Evolutionary conservation across 1,284 basidiomycete species (phyloP), one percentile per base, ranked within the genome.

Genomic region (Ustilago crameri): DNA sequence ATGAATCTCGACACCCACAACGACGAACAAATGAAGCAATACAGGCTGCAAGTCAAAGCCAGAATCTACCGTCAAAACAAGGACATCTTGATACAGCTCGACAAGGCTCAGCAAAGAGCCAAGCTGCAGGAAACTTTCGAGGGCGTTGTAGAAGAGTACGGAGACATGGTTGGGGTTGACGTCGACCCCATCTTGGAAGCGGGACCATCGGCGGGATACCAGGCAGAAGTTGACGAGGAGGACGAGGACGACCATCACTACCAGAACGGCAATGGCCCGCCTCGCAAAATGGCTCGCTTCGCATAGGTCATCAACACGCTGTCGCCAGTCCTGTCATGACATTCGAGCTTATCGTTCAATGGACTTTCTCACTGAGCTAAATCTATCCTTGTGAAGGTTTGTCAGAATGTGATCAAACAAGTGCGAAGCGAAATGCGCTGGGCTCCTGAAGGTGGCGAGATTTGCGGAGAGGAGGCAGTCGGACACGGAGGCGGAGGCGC

Each of bases 41-140:
- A 90, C 83, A 87, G 93, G 58, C 83, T 94, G 49, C 84, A 86
- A 70, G 80, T 84, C 44, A 84, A 98, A 85, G 93, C 95, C 82
- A 88, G 95, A 34, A 85, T 98, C 52, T 98, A 91, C 83, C 88
- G 93, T 42, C 96, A 96, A 85, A 98, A 98, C 85, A 82, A 95
- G 91, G 93, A 96, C 85, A 88, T 91, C 54, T 87, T 97, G 51
- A 89, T 89, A 49, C 92, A 95, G 82, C 85, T 96, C 61, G 91
- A 93, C 52, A 90, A 91, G 72, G 86, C 90, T 50, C 95, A 98
- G 82, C 87, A 93, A 42, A 87, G 92, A 55, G 89, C 91, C 63
- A 96, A 95, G 82, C 86, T 98, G 47, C 91, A 95, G 82, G 92
- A 95, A 85, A 98, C 95, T 10, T 98, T 93, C 85, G 90, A 92